Base-by-base conservation (phyloP, 495 filamentous ascomycete species). In the Lophiotrema nucula region DNA sequence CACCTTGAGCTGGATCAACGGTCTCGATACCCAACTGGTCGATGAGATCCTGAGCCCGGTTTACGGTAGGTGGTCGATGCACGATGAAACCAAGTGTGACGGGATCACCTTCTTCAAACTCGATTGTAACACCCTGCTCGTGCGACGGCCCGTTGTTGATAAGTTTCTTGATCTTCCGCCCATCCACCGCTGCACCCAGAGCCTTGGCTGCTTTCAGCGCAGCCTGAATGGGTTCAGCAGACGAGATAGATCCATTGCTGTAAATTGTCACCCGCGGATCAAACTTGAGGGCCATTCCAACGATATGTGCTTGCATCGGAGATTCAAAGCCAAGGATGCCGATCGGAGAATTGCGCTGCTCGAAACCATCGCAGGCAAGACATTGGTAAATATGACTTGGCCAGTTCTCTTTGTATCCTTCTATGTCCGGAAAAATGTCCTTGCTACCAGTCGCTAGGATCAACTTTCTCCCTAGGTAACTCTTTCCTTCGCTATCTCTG, bases 51-150 rank as follows among this genome's bases (percentile, higher is more conserved):
- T 63, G 53, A 18, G 55, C 60, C 21, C 60, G 31, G 33, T 49
- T 53, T 23, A 54, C 49, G 33, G 48, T 59, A 5, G 48, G 28
- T 19, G 60, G 60, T 19, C 26, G 49, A 31, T 59, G 39, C 19
- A 60, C 54, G 1, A 64, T 22, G 24, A 64, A 58, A 0, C 60
- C 60, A n/a, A 64, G 37, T 15, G 54, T 64, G 25, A 55, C 60
- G 2, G 47, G 41, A 8, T 50, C 48, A 5, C 60, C 60, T 1
- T 28, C 31, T 18, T 53, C 49, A 22, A 64, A 64, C 46, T 63
- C 60, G 33, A 58, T 33, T 4, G 47, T 64, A 1, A 64, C 43
- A 22, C 56, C 56, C 4, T 58, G 43, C 4, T 16, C 39, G 27
- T 59, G 48, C 12, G 19, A 28, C 4, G 53, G 46, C 1, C 58